phyloP scores from a whole-genome alignment of 1,284 basidiomycete species.

The Neotropicomus parvogracilis region DNA sequence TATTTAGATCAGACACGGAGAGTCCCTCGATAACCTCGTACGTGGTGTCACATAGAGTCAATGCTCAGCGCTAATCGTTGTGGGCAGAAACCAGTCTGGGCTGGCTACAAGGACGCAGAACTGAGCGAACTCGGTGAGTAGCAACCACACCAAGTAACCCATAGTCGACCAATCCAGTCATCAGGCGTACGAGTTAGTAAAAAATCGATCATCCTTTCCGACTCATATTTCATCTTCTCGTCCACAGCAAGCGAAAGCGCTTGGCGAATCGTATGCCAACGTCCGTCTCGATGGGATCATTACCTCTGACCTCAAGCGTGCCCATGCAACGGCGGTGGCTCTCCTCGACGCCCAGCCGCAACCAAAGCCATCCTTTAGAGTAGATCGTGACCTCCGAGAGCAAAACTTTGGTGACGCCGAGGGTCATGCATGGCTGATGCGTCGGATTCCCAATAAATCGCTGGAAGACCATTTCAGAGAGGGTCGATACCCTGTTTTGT shows the following conservation, averaged over 20 bases:
- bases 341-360: conserved; percentile 50
- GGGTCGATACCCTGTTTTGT: conserved; percentile 50
- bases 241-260: conserved; percentile 76
- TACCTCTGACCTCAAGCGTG: conserved; percentile 78
- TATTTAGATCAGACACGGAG: conserved; percentile 70
- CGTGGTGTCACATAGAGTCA: conserved; percentile 12
- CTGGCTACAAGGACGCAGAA: conserved; percentile 81
- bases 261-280: conserved; percentile 61
- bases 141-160: not conserved
- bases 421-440: conserved; percentile 50
- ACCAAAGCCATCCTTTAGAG: conserved; percentile 53
- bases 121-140: conserved; percentile 77
- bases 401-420: conserved; percentile 75
- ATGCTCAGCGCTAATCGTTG: conserved; percentile 1
- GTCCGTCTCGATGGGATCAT: conserved; percentile 67
- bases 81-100: conserved; percentile 60
- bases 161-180: conserved; percentile 8
- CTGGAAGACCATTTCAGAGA: conserved; percentile 50
- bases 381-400: conserved; percentile 55
- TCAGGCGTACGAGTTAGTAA: conserved; percentile 62
- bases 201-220: not conserved
- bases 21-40: conserved; percentile 70
- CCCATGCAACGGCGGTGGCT: conserved; percentile 65
- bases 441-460: conserved; percentile 33
- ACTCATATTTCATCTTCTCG: not conserved